Evolutionary conservation across 495 filamentous ascomycete species (phyloP), one percentile per base, ranked within the genome.

Genomic region (Entonaema liquescens): DNA sequence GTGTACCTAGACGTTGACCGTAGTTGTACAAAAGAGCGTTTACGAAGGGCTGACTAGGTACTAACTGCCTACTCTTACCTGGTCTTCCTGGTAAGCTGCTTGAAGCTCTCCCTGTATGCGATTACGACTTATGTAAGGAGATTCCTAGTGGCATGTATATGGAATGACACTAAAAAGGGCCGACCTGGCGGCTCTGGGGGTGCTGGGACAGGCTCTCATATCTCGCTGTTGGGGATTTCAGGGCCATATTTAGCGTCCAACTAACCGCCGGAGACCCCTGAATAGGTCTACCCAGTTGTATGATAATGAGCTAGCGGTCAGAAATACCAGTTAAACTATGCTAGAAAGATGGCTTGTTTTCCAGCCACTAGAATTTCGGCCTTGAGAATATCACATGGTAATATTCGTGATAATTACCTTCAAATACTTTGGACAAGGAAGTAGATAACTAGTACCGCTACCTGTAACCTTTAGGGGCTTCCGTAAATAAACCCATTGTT

Each of bases 161-260:
- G 19, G 42, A 3, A 59, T 26, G 35, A 21, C 6, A 25, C 35
- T 44, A 35, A 23, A 23, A 29, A 29, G 56, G n/a, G 15, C 35
- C 26, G 64, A 67, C 44, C 33, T 25, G 23, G 40, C 35, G 35
- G 44, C 63, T 59, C 44, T 33, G 31, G 42, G 33, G 44, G 29
- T 19, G 15, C n/a, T 28, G 62, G 19, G 52, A 57, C 21, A 52
- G 4, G 5, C 3, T 56, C 9, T 9, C 12, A 47, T 21, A 31
- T 36, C 53, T 58, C 11, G 26, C 52, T 54, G 21, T 29, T 62
- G 40, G 58, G 33, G 25, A 33, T 29, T 60, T n/a, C 26, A 67
- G 33, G 64, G 64, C 54, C 44, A 35, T 56, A 13, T 0, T 47
- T 47, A 62, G 58, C 50, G 49, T 52, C 50, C n/a, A 33, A 50